These are phyloP conservation scores for Elsinoe australis DNA, from an alignment of 2,329 filamentous ascomycete genomes.

Conservation along the genomic window DNA sequence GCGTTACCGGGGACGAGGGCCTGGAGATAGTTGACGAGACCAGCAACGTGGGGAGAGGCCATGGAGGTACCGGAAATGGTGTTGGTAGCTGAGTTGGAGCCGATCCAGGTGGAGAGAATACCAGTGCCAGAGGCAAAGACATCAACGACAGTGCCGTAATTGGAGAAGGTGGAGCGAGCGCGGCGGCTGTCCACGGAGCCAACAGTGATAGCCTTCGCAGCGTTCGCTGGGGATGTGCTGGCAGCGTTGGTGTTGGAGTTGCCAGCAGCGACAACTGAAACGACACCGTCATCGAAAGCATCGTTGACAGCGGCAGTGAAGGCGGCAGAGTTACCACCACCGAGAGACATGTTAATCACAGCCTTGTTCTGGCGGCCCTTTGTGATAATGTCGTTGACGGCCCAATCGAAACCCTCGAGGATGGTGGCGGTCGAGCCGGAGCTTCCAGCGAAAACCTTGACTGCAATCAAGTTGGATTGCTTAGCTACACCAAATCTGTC, in stretches of 20 bases:
- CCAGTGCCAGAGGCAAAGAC: conserved; percentile 33
- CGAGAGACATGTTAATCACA: conserved; percentile 52
- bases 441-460: conserved; percentile 46
- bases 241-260: conserved; percentile 36
- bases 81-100: conserved; percentile 37
- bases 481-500: conserved; percentile 57
- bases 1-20: conserved; percentile 16
- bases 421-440: conserved; percentile 46
- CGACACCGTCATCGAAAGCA: conserved; percentile 42
- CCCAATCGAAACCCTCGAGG: conserved; percentile 53
- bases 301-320: conserved; percentile 46
- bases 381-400: conserved; percentile 30
- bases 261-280: conserved; percentile 50
- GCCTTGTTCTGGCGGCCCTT: conserved; percentile 32
- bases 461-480: conserved; percentile 47
- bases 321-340: conserved; percentile 39
- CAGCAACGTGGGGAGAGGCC: conserved; percentile 60
- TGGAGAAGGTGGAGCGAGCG: conserved; percentile 33
- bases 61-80: conserved; percentile 53
- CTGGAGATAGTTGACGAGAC: conserved; percentile 53
- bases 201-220: conserved; percentile 31
- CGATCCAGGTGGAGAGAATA: conserved; percentile 42
- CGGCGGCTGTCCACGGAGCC: conserved; percentile 29
- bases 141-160: conserved; percentile 34
- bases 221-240: conserved; percentile 30